Percentiles rank a stretch among this genome's conserved stretches.
Evolutionary conservation across 1,139 yeast genomes (phyloP).

Genomic region (Blastobotrys arbuscula): DNA sequence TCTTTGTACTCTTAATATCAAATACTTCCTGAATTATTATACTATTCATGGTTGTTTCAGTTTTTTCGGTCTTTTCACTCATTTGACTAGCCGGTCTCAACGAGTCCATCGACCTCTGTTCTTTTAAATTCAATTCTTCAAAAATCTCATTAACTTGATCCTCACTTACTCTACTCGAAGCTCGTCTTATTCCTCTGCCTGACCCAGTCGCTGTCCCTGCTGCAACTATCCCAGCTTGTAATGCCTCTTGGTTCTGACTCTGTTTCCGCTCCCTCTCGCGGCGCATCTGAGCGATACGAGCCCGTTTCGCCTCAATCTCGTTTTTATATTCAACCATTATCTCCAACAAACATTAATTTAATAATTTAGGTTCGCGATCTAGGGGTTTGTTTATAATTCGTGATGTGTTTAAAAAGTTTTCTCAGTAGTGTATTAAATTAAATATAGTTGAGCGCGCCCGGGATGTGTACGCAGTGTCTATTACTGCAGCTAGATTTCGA

Average conservation of each 20-base stretch:
- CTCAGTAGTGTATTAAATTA: too few species aligned
- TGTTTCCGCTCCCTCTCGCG: not conserved
- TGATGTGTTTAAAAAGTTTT: too few species aligned
- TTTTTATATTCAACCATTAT: not conserved
- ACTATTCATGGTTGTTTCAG: not conserved
- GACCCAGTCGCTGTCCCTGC: not conserved
- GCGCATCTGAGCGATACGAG: conserved; percentile 2
- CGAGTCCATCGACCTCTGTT: conserved; percentile 3
- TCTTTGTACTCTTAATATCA: conserved; percentile 18
- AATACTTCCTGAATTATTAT: conserved; percentile 17
- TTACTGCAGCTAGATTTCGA: not conserved
- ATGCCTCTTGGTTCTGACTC: not conserved
- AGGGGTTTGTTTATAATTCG: not conserved
- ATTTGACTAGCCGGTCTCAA: conserved; percentile 6
- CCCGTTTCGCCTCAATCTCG: conserved; percentile 5
- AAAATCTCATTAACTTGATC: conserved; percentile 3
- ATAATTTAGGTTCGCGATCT: too few species aligned
- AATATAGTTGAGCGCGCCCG: too few species aligned
- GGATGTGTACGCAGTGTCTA: too few species aligned
- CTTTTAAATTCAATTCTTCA: conserved; percentile 1
- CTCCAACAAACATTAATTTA: too few species aligned
- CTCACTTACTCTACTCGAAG: not conserved
- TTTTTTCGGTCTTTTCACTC: not conserved
- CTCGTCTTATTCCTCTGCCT: not conserved
- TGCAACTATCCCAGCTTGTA: not conserved